These are phyloP conservation scores for Dactylellina cionopaga DNA, from an alignment of 2,329 filamentous ascomycete genomes.

Conservation along the genomic window DNA sequence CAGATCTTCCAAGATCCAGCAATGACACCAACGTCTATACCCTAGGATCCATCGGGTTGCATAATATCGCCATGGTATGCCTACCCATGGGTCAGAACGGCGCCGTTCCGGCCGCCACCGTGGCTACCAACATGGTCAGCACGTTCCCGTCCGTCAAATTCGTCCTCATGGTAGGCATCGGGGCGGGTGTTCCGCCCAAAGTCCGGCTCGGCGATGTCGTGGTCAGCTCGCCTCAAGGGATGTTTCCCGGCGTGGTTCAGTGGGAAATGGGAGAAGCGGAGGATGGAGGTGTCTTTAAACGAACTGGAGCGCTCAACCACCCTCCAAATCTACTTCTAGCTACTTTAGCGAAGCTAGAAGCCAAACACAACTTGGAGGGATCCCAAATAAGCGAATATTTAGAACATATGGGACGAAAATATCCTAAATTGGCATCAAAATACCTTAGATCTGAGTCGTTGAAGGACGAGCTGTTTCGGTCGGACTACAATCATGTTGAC, in stretches of 20 bases:
- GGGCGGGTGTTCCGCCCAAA: background rate
- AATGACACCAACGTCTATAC: slow-evolving; percentile 7
- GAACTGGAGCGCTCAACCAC: background rate
- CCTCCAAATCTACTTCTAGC: background rate
- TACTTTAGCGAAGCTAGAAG: background rate
- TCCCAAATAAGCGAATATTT: slow-evolving; percentile 1
- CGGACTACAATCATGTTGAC: background rate
- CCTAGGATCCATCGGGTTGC: slow-evolving; percentile 2
- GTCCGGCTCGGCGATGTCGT: slow-evolving; percentile 42
- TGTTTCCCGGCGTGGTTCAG: slow-evolving; percentile 2
- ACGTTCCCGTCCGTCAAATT: slow-evolving; percentile 16
- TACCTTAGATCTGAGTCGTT: background rate
- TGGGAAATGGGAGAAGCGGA: slow-evolving; percentile 10
- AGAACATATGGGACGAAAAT: background rate
- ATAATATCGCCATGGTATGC: slow-evolving; percentile 24
- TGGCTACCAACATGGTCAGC: slow-evolving; percentile 2
- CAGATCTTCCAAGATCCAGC: background rate
- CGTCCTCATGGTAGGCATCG: slow-evolving; percentile 18
- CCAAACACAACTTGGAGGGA: background rate
- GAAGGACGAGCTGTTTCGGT: background rate
- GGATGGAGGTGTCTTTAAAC: background rate
- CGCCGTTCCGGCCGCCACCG: slow-evolving; percentile 41
- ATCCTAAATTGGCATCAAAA: background rate
- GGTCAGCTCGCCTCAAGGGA: background rate
- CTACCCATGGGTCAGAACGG: slow-evolving; percentile 10